Percentiles rank a stretch among this genome's conserved stretches.
Evolutionary conservation across 192 early-diverging fungal species (phyloP).

Genomic region (Dispira simplex): DNA sequence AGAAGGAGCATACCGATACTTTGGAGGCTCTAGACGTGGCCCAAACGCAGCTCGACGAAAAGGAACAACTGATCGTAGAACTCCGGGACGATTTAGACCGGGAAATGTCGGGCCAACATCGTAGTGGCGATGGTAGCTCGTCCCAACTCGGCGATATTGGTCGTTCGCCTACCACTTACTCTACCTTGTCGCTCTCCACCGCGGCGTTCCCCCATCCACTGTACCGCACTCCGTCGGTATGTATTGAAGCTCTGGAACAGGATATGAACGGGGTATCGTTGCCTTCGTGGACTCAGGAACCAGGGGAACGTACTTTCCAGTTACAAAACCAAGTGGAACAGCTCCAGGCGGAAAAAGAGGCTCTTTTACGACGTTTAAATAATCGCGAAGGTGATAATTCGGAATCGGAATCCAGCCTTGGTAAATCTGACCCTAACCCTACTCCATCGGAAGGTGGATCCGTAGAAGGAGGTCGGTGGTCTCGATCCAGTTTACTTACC

Average conservation of each 20-base stretch:
- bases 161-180: not conserved
- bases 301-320: not conserved
- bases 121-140: not conserved
- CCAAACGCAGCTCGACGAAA: conserved; percentile 1
- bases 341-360: not conserved
- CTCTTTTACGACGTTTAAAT: not conserved
- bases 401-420: too few species aligned
- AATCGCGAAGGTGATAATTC: too few species aligned
- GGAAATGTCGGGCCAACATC: not conserved
- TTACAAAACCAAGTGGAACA: not conserved
- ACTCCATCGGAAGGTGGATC: too few species aligned
- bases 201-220: not conserved
- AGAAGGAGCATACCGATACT: not conserved
- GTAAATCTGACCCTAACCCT: too few species aligned
- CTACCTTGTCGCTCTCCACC: not conserved
- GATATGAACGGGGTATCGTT: not conserved
- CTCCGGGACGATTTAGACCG: conserved; percentile 8
- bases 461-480: too few species aligned
- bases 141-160: not conserved
- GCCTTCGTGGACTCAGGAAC: conserved; percentile 9
- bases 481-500: too few species aligned
- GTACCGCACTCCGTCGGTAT: not conserved
- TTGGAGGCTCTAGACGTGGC: not conserved
- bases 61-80: not conserved
- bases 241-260: not conserved